Percentiles rank a stretch among this genome's conserved stretches.
Conservation (phyloP, 176 grass and related monocot genomes). For the Poa annua region DNA sequence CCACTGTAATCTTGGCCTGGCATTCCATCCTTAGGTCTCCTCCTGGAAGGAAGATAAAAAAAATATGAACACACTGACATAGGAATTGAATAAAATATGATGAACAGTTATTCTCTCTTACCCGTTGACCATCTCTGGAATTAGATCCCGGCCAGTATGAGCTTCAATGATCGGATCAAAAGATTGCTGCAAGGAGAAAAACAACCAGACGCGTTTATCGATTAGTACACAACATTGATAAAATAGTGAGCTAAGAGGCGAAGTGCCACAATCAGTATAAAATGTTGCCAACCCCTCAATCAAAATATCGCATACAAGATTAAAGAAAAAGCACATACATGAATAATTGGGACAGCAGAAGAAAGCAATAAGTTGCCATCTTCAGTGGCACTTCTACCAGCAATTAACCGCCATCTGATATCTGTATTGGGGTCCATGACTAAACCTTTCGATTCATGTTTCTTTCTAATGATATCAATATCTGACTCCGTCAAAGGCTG, state of each 20-base stretch:
- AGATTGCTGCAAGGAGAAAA: conserved; percentile 69
- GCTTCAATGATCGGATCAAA: conserved; percentile 93
- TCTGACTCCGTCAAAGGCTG: conserved; percentile 49
- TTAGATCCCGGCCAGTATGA: conserved; percentile 65
- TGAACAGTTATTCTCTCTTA: conserved; percentile 52
- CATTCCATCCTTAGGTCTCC: conserved; percentile 65
- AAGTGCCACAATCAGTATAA: background rate
- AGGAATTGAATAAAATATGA: background rate
- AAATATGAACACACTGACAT: conserved; percentile 2
- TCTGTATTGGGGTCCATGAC: conserved; percentile 44
- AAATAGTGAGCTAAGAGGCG: background rate
- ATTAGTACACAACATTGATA: conserved; percentile 20
- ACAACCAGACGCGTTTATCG: background rate
- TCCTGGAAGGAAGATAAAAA: conserved; percentile 45
- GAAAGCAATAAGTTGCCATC: conserved; percentile 68
- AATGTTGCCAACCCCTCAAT: background rate
- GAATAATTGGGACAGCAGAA: conserved; percentile 80
- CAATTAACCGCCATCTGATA: conserved; percentile 79
- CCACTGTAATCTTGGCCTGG: conserved; percentile 89
- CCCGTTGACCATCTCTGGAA: conserved; percentile 92
- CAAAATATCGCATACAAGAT: conserved; percentile 16
- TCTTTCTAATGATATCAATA: conserved; percentile 74
- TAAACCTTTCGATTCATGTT: conserved; percentile 55
- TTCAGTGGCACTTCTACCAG: conserved; percentile 69
- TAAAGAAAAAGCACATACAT: conserved; percentile 55